Conservation (phyloP, 2,329 filamentous ascomycete genomes). For the Neonectria punicea region DNA sequence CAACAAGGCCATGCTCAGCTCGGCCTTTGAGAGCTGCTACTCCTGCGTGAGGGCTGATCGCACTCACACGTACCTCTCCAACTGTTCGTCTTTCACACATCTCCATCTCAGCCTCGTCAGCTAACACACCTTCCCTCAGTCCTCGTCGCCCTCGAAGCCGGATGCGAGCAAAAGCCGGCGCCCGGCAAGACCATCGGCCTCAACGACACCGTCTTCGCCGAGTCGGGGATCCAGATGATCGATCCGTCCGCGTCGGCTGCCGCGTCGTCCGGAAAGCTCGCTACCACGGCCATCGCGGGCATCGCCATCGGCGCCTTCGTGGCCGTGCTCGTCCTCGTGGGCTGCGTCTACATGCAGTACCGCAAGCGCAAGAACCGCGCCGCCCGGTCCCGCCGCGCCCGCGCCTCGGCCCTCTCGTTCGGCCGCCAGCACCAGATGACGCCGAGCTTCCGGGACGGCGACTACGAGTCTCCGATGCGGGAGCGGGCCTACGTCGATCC, state of each 20-base stretch:
- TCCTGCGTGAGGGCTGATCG: conserved; percentile 58
- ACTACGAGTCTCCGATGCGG: conserved; percentile 17
- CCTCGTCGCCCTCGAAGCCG: conserved; percentile 62
- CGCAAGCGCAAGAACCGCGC: conserved; percentile 56
- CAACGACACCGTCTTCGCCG: conserved; percentile 58
- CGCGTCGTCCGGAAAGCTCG: conserved; percentile 36
- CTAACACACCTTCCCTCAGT: conserved; percentile 47
- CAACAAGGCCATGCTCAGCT: conserved; percentile 47
- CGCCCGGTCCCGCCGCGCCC: conserved; percentile 14
- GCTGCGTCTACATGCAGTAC: conserved; percentile 56
- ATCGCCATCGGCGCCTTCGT: conserved; percentile 55
- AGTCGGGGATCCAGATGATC: conserved; percentile 44
- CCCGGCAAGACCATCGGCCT: conserved; percentile 51
- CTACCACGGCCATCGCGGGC: conserved; percentile 55
- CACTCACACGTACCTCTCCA: conserved; percentile 57
- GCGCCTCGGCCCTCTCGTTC: conserved; percentile 60
- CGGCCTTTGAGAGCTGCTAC: conserved; percentile 53
- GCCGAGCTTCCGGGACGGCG: conserved; percentile 32
- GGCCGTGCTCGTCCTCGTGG: conserved; percentile 50
- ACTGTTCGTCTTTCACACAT: conserved; percentile 53
- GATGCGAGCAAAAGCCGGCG: conserved; percentile 59
- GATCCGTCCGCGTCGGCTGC: conserved; percentile 44
- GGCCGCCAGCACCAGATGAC: conserved; percentile 57
- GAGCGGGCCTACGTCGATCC: conserved; percentile 34
- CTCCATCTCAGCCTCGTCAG: background rate